phyloP scores from a whole-genome alignment of 2,329 filamentous ascomycete genomes.

The Ilyonectria mors-panacis region DNA sequence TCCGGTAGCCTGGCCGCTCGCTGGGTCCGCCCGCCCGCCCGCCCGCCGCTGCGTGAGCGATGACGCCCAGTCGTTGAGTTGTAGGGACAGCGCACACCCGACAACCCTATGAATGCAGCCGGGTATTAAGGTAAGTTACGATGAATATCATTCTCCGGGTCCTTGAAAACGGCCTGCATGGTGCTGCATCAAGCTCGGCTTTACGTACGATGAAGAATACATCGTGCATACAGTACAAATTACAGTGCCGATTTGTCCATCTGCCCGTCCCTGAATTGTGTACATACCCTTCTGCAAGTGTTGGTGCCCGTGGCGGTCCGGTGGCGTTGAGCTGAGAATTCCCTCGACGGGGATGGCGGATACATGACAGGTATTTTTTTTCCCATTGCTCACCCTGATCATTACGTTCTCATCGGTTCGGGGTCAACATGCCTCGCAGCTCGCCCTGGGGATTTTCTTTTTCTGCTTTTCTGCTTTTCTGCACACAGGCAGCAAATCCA shows the following conservation, averaged over 20 bases:
- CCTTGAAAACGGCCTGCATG: background rate
- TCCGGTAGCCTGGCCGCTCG: conserved; percentile 5
- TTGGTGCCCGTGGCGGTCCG: background rate
- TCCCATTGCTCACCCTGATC: background rate
- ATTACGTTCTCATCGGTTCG: background rate
- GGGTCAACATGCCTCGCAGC: background rate
- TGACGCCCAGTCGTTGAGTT: conserved; percentile 19
- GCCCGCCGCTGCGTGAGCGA: conserved; percentile 3
- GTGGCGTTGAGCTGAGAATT: conserved; percentile 4
- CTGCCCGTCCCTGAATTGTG: conserved; percentile 1
- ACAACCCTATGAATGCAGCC: background rate
- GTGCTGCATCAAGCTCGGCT: background rate
- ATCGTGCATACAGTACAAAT: background rate
- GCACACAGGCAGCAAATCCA: background rate
- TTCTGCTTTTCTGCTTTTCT: background rate
- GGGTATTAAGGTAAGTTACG: background rate
- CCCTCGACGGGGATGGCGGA: background rate
- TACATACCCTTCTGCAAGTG: background rate
- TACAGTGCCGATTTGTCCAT: background rate
- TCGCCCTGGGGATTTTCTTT: background rate
- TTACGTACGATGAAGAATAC: background rate
- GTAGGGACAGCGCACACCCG: conserved; percentile 29
- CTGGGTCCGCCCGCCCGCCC: background rate
- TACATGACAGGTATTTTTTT: background rate
- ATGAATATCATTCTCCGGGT: background rate